These are phyloP conservation scores for Rhodotorula mucilaginosa DNA, from an alignment of 1,284 basidiomycete species.

Conservation along the genomic window DNA sequence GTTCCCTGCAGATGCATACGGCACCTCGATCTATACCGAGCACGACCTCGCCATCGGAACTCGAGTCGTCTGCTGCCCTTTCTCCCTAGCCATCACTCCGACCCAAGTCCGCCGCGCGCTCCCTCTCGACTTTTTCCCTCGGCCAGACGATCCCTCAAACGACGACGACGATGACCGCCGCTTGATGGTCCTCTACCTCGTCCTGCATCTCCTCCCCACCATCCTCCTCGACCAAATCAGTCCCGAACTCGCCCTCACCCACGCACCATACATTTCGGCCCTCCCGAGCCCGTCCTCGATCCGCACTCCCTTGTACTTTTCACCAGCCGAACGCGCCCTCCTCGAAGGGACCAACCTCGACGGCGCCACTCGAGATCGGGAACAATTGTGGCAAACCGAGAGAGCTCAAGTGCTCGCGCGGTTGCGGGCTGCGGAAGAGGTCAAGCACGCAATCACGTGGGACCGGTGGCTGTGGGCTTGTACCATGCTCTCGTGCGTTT, in stretches of 20 bases:
- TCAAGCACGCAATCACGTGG: slow-evolving; percentile 50
- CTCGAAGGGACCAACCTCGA: slow-evolving; percentile 74
- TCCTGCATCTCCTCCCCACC: slow-evolving; percentile 24
- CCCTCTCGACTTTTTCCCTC: slow-evolving; percentile 53
- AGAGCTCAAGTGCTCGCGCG: slow-evolving; percentile 49
- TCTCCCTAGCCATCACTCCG: slow-evolving; percentile 67
- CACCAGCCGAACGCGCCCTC: slow-evolving; percentile 59
- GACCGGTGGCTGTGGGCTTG: slow-evolving; percentile 47
- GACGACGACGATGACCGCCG: slow-evolving; percentile 30
- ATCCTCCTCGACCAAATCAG: not conserved
- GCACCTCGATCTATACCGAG: slow-evolving; percentile 61
- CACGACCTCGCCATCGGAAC: slow-evolving; percentile 57
- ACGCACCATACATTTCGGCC: slow-evolving; percentile 62
- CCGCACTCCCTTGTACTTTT: slow-evolving; percentile 74
- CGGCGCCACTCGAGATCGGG: slow-evolving; percentile 65
- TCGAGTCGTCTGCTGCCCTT: slow-evolving; percentile 69
- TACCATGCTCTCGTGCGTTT: slow-evolving; percentile 63
- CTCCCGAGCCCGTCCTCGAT: slow-evolving; percentile 62
- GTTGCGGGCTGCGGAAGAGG: slow-evolving; percentile 31
- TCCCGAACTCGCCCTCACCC: slow-evolving; percentile 30
- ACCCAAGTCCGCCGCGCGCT: slow-evolving; percentile 53
- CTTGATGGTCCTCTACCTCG: slow-evolving; percentile 37
- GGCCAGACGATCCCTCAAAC: slow-evolving; percentile 10
- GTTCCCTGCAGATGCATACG: slow-evolving; percentile 50
- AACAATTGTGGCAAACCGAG: slow-evolving; percentile 61